Base-by-base conservation (phyloP, 139 green algal genomes). In the Closterium sp. region DNA sequence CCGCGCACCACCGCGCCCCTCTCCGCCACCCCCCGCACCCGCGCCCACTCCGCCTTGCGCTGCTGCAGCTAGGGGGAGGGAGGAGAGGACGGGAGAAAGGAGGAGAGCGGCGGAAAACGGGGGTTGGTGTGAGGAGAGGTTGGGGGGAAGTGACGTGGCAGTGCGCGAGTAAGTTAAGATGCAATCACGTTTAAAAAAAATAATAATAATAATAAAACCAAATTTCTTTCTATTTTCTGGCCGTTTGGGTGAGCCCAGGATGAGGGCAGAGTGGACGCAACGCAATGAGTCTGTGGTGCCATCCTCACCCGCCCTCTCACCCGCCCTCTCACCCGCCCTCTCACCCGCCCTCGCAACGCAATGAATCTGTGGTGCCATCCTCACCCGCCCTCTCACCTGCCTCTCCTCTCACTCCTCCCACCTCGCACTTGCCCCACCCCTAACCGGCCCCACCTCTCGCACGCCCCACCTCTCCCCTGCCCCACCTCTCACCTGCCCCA, bases 1-100 rank as follows among this genome's bases (percentile, higher is more conserved):
- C 34, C 89, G 70, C 70, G 88, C 30, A 84, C 28, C 88, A 90
- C 88, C 9, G 28, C 88, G 21, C 88, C 88, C 88, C 86, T 31
- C 88, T 90, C 29, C 28, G 27, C 28, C 88, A 90, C 27, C 38
- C 28, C 88, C 28, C 29, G 28, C 38, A 31, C 88, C 29, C 34
- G 29, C 88, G n/a, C n/a, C 88, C 88, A 90, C 21, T 70, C 34
- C 34, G 88, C 34, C 88, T 90, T 90, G 2, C 88, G 29, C 88
- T 90, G 88, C 34, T 89, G 17, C 88, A 87, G 88, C 34, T 89
- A 4, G 62, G 62, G 62, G 62, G 7, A 62, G 42, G 7, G 42
- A 7, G 42, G 62, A 79, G 19, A 22, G 62, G 62, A 13, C 62
- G 62, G 62, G 62, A 13, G 19, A 79, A 79, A 17, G 29, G 31